These are phyloP conservation scores for Puya raimondii DNA, from an alignment of 176 grass and related monocot species.

Conservation along the genomic window DNA sequence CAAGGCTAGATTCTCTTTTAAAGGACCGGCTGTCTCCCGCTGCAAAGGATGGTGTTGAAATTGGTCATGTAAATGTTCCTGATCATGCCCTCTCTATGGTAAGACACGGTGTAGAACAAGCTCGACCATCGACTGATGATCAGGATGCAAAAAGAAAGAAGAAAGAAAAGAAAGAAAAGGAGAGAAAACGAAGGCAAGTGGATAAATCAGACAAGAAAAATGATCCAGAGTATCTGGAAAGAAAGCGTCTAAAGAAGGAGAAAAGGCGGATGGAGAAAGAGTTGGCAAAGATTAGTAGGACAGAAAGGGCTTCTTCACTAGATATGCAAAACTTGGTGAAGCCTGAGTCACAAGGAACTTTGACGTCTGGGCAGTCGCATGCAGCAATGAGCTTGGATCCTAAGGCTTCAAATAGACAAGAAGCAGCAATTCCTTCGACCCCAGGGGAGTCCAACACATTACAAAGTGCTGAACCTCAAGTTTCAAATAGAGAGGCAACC, in stretches of 20 bases:
- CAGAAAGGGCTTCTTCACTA: conserved; percentile 24
- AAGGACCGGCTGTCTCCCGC: conserved; percentile 31
- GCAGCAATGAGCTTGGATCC: conserved; percentile 15
- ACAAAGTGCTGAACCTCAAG: conserved; percentile 30
- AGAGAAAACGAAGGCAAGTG: conserved; percentile 62
- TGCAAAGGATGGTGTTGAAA: conserved; percentile 18
- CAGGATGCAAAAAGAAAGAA: conserved; percentile 49
- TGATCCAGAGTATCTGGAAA: conserved; percentile 72
- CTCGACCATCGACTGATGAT: conserved; percentile 11
- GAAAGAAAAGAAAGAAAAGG: conserved; percentile 58
- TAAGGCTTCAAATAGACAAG: not conserved
- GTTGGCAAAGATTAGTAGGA: conserved; percentile 45
- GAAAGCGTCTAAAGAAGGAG: conserved; percentile 78
- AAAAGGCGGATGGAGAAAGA: conserved; percentile 88
- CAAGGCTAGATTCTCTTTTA: conserved; percentile 28
- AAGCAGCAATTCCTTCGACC: not conserved
- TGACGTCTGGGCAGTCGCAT: conserved; percentile 16
- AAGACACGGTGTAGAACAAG: conserved; percentile 36
- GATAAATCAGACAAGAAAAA: conserved; percentile 61
- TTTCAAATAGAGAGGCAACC: conserved; percentile 39
- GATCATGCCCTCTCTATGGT: conserved; percentile 32
- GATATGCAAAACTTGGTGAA: conserved; percentile 31
- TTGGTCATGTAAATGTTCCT: conserved; percentile 20
- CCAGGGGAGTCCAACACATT: not conserved
- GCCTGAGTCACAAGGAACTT: conserved; percentile 23